A percentile compares a stretch with the other conserved stretches of the same genome.
Evolutionary conservation across 805 yeast species (phyloP).

Genomic region (Blastobotrys mokoenaii): DNA sequence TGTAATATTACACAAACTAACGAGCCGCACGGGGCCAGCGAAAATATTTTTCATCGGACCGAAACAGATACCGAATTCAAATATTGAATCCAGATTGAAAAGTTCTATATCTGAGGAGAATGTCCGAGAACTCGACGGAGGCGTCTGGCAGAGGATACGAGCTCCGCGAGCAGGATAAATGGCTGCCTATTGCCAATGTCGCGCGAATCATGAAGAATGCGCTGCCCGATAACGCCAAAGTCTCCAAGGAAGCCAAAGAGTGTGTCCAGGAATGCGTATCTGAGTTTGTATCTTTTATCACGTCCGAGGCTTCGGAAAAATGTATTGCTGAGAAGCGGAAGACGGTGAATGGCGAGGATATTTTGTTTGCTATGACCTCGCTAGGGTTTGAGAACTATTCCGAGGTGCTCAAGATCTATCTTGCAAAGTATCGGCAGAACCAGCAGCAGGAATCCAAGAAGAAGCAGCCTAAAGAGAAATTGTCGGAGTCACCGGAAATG

Average conservation of each 20-base stretch:
- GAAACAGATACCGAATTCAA: too few species aligned
- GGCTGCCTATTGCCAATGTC: slow-evolving; percentile 54
- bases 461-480: neutral
- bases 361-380: slow-evolving; percentile 53
- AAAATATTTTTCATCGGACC: too few species aligned
- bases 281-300: slow-evolving; percentile 60
- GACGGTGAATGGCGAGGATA: slow-evolving; percentile 64
- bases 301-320: slow-evolving; percentile 56
- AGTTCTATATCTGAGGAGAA: too few species aligned
- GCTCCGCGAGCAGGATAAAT: slow-evolving; percentile 50
- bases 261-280: slow-evolving; percentile 66
- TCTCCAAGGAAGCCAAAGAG: slow-evolving; percentile 72
- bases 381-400: slow-evolving; percentile 65
- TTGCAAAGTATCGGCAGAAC: slow-evolving; percentile 54
- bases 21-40: too few species aligned
- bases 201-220: slow-evolving; percentile 74
- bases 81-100: too few species aligned
- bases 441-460: neutral
- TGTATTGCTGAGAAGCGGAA: slow-evolving; percentile 58
- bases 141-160: slow-evolving; percentile 33
- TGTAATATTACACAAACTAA: too few species aligned
- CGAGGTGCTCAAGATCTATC: slow-evolving; percentile 57
- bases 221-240: slow-evolving; percentile 63
- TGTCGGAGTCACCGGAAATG: neutral
- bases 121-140: neutral